These are phyloP conservation scores for Furcasterigmium sp. DNA, from an alignment of 2,329 filamentous ascomycete genomes.

Conservation along the genomic window DNA sequence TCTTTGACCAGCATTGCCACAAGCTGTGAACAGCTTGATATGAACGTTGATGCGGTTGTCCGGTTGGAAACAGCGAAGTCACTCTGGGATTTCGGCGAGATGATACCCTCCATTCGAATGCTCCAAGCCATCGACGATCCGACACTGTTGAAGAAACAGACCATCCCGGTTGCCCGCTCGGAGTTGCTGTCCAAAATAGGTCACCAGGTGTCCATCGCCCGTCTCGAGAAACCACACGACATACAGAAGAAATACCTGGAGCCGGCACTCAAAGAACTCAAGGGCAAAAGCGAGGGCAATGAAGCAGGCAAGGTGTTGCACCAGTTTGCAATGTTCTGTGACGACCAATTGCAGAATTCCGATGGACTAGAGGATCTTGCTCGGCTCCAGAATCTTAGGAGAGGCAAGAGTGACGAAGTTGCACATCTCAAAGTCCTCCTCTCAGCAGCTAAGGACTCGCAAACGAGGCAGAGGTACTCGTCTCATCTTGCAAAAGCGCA, in stretches of 20 bases:
- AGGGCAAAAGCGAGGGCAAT: slow-evolving; percentile 57
- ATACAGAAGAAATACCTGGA: slow-evolving; percentile 85
- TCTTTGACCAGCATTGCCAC: slow-evolving; percentile 73
- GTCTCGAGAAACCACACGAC: slow-evolving; percentile 82
- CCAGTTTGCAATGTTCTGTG: slow-evolving; percentile 92
- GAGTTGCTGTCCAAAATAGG: slow-evolving; percentile 84
- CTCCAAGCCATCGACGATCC: slow-evolving; percentile 67
- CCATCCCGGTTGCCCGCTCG: slow-evolving; percentile 66
- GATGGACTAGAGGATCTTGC: slow-evolving; percentile 80
- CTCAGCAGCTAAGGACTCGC: slow-evolving; percentile 41
- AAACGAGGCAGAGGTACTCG: slow-evolving; percentile 51
- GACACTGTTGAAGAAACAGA: slow-evolving; percentile 60
- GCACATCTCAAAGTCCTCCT: slow-evolving; percentile 61
- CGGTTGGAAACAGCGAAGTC: slow-evolving; percentile 82
- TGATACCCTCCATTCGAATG: slow-evolving; percentile 82
- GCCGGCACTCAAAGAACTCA: slow-evolving; percentile 77
- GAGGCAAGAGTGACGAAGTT: slow-evolving; percentile 78
- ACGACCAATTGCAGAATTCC: slow-evolving; percentile 84
- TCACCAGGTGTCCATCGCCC: slow-evolving; percentile 82
- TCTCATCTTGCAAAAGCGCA: slow-evolving; percentile 67
- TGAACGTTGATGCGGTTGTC: slow-evolving; percentile 72
- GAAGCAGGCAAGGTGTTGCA: slow-evolving; percentile 88
- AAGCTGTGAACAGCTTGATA: slow-evolving; percentile 62
- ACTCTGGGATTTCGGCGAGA: slow-evolving; percentile 91
- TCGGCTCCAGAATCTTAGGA: slow-evolving; percentile 71